Evolutionary conservation across 2,329 filamentous ascomycete genomes (phyloP), one percentile per base, ranked within the genome.

Genomic region (Balansia obtecta): DNA sequence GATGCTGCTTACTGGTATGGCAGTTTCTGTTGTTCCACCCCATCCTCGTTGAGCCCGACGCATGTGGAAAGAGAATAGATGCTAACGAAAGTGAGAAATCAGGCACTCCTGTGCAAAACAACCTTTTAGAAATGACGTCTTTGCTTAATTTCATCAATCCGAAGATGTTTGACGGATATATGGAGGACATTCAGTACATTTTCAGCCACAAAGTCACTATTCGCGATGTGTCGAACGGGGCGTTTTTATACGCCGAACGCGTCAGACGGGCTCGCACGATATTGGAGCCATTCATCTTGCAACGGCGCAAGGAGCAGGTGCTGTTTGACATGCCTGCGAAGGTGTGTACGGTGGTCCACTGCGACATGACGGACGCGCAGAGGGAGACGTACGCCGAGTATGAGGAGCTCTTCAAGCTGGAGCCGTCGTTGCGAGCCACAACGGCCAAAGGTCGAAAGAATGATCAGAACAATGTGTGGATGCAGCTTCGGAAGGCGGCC

Each of bases 101-200:
- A 30, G 93, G 93, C 41, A 98, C 93, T 0, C 93, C 93, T 0
- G 76, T 98, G 2, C 88, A 94, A 65, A 94, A 98, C 69, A 97
- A 97, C 63, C 73, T 98, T 18, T 84, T 91, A 62, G 93, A 98
- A 68, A 80, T 98, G 60, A 85, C 89, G 40, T 86, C 89, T 2
- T 78, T 98, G 13, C 77, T 98, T 12, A 88, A 85, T n/a, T 97
- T 98, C 63, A 89, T 98, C 60, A 85, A 97, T 66, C 93, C 93
- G 0, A 71, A 79, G 8, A 77, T 97, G 37, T 98, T 98, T 64
- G 73, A 79, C 10, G 78, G 83, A 37, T 82, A 85, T 55, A 81
- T 85, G 58, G 83, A 93, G 9, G 81, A 90, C 53, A 75, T 98
- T n/a, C 76, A 85, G 51, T 85, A 82, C 48, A 85, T 97, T 45